Base-by-base conservation (phyloP, 2,329 filamentous ascomycete genomes). In the Gnomoniopsis smithogilvyi region DNA sequence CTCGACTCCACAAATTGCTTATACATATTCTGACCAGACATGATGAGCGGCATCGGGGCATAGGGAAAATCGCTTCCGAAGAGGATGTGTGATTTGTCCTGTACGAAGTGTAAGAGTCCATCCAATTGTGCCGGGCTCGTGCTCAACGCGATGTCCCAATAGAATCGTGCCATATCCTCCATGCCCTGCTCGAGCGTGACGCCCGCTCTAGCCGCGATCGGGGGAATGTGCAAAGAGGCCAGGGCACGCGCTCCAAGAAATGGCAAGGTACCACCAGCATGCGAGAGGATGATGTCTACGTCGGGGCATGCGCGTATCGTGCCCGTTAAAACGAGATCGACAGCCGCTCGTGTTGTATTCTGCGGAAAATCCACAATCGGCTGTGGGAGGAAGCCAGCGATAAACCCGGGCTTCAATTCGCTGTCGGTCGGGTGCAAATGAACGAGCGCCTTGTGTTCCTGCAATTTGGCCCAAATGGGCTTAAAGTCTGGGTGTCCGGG, bases 211-310 rank as follows among this genome's bases (percentile, higher is more conserved):
- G 38, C 36, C 8, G 53, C 54, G n/a, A 67, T 51, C 2, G 53
- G 54, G 0, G 61, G 55, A 3, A 66, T 51, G n/a, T 21, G 34
- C 7, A 66, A 19, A 1, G 47, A 50, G 12, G 56, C 57, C n/a
- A 64, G 53, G 12, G 64, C 63, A 2, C 76, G 70, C 3, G 64
- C 56, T 1, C 71, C 66, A 0, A 80, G 50, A 24, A 68, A 77
- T 0, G 78, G 76, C 0, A 80, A 63, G 0, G 74, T 70, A 0
- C 78, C 77, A 1, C 77, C 79, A 0, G 73, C 76, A 60, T 80
- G 78, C 0, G 73, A 74, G 1, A 80, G 66, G 53, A 80, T 79
- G 30, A 80, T 68, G 24, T 76, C 77, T 56, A 73, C 70, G 46
- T 72, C 64, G 0, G 70, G 68, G 41, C 65, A 68, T 1, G 68